Conservation (phyloP, 2,329 filamentous ascomycete species). For the Lojkania enalia region DNA sequence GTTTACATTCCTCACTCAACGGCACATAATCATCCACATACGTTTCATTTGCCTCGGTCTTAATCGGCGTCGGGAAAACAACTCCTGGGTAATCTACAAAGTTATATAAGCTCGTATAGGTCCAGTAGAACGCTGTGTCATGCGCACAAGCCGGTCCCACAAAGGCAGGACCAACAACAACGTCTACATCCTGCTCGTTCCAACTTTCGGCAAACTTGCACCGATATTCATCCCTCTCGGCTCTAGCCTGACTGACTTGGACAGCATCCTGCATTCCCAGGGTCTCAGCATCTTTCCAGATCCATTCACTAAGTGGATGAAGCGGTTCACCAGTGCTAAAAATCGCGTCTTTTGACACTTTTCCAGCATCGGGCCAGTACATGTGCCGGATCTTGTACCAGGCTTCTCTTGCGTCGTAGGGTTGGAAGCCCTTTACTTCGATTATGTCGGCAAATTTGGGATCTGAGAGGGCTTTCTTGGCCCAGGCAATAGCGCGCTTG, state of each 20-base stretch:
- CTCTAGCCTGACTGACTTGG: conserved; percentile 16
- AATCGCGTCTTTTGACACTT: too few relatives aligned
- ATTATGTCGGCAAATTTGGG: conserved; percentile 15
- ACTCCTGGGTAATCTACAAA: conserved; percentile 26
- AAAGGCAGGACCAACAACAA: conserved; percentile 25
- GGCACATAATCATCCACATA: too few relatives aligned
- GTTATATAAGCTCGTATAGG: conserved; percentile 25
- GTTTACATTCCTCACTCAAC: too few relatives aligned
- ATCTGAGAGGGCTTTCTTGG: conserved; percentile 17
- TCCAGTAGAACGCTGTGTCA: conserved; percentile 28
- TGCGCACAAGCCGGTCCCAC: conserved; percentile 25
- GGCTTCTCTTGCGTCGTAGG: conserved; percentile 35
- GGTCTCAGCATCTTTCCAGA: conserved; percentile 10
- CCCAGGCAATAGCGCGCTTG: conserved; percentile 44
- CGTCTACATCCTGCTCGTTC: conserved; percentile 25
- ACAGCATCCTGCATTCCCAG: conserved; percentile 15
- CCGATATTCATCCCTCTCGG: conserved; percentile 19
- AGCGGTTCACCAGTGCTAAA: too few relatives aligned
- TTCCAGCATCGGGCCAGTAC: too few relatives aligned
- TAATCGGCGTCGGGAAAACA: conserved; percentile 23
- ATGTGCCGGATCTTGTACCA: conserved; percentile 41
- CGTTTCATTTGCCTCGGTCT: too few relatives aligned
- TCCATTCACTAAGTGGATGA: conserved; percentile 47
- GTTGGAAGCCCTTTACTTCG: conserved; percentile 43
- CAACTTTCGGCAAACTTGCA: conserved; percentile 18